Base-by-base conservation (phyloP, 2,329 filamentous ascomycete genomes). In the Cladosporium austrohemisphaericum region DNA sequence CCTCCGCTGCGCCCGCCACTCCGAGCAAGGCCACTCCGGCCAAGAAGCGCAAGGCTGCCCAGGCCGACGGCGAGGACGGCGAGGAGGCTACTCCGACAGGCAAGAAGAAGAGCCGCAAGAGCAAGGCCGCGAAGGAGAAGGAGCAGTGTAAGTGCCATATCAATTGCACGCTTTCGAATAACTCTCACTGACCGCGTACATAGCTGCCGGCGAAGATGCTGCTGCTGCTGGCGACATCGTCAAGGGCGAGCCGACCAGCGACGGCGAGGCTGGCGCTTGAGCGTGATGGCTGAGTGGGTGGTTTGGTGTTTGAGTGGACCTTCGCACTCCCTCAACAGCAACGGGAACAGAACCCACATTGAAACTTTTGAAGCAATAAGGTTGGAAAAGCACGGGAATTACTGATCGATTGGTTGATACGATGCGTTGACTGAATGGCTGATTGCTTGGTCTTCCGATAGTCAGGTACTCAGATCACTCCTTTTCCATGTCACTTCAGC, bases 1-100 rank as follows among this genome's bases (percentile, higher is more conserved):
- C 37, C 3, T n/a, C 28, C 20, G 35, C 51, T 20, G 32, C 46
- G 10, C 33, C 35, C 5, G 19, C 20, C 20, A 46, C 43, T 36
- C 32, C 43, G 4, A 37, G 19, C 29, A 45, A 29, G 8, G 14
- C 14, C 13, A 23, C 37, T 5, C n/a, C n/a, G n/a, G 47, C 49
- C 36, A 55, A 50, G 50, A 57, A 57, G 52, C 49, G 52, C 13
- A 58, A 60, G 53, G 52, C 29, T 4, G 32, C 33, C n/a, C 41
- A 38, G 9, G 48, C 36, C 25, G 41, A 47, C 14, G 57, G 38
- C 11, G 50, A 50, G 20, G 54, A 54, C 20, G 48, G 40, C 18
- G 44, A 43, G 44, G 44, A 43, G 44, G 35, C 20, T 38, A 36
- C 9, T 19, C 43, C 41, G 3, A 22, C 9, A 9, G 20, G 11